Evolutionary conservation across 495 filamentous ascomycete species (phyloP), one percentile per base, ranked within the genome.

Genomic region (Pseudomonodictys pantanalensis): DNA sequence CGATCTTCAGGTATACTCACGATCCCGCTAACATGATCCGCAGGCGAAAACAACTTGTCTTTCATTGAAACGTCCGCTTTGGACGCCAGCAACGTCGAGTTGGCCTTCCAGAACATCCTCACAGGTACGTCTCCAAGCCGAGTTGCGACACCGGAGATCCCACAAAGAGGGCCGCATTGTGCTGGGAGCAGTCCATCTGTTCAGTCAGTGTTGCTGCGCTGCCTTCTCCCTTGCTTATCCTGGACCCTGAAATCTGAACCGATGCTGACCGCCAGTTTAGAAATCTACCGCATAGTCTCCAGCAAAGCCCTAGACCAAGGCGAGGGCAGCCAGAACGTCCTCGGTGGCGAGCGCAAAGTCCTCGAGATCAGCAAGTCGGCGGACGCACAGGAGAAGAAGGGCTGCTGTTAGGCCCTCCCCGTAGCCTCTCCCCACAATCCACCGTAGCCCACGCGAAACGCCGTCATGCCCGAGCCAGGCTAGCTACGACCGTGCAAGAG

Each of bases 21-120:
- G 3, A 39, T 45, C 52, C 45, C 55, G 41, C 28, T 26, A 17
- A 24, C 17, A 10, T 9, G 26, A 54, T n/a, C 18, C 29, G 11
- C 68, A 95, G 90, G 88, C 79, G 91, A 97, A 71, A 95, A 96
- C 76, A 90, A 93, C 68, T 80, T 97, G 24, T 95, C 90, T 39
- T 97, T 99, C 73, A 99, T 99, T 76, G 95, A 99, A 80, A 99
- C 95, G 12, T 99, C 95, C 42, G 95, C 95, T 42, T 86, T 99
- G 61, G 95, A 99, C 71, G 95, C 95, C 63, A 97, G 90, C 80
- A 99, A 99, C 71, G 95, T 99, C 59, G 95, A 99, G 79, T 87
- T 99, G 70, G 93, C 95, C 52, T 99, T 99, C 83, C 93, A 97
- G 76, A 97, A 97, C 73, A 97, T 97, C 72, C 82, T 99, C 71